Base-by-base conservation (phyloP, 306 rosid genomes). In the Carpinus viminea region DNA sequence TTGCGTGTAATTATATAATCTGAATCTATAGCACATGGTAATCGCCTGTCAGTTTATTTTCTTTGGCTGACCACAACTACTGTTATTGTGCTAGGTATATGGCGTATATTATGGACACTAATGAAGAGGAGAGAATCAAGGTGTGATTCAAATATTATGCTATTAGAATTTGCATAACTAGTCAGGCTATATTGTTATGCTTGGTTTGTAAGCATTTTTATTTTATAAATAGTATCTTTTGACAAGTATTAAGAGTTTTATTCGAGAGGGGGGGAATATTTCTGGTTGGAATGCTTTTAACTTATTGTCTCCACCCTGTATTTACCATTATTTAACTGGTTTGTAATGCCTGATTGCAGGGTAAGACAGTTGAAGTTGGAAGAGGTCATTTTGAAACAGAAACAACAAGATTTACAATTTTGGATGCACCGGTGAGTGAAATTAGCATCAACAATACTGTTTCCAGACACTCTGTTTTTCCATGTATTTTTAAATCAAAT, bases 51-150 rank as follows among this genome's bases (percentile, higher is more conserved):
- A 64, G 34, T 64, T 64, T 12, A 15, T 64, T 64, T 36, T 64
- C 21, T 21, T 16, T 64, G 17, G 20, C 24, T 64, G 47, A 64
- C 70, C 3, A 16, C 48, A 65, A 51, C 62, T 8, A 34, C 68
- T 62, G 59, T 79, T 70, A 71, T 66, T 85, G 65, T 83, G 77
- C 24, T 77, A 96, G 99, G 99, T 96, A 96, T 73, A 96, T 96
- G 99, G 99, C 99, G 1, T 96, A 90, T 85, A 93, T 96, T 74
- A 96, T 96, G 99, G 99, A 96, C 88, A 96, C 99, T 65, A 96
- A 96, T 76, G 98, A 96, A 76, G 98, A 96, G 82, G 99, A 96
- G 87, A 91, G 99, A 84, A 84, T 62, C 46, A 96, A 96, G 97
- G 99, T 93, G 85, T 20, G 85, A 12, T 45, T 65, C 55, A 28